These are phyloP conservation scores for Neobulgaria alba DNA, from an alignment of 2,329 filamentous ascomycete genomes.

Conservation along the genomic window DNA sequence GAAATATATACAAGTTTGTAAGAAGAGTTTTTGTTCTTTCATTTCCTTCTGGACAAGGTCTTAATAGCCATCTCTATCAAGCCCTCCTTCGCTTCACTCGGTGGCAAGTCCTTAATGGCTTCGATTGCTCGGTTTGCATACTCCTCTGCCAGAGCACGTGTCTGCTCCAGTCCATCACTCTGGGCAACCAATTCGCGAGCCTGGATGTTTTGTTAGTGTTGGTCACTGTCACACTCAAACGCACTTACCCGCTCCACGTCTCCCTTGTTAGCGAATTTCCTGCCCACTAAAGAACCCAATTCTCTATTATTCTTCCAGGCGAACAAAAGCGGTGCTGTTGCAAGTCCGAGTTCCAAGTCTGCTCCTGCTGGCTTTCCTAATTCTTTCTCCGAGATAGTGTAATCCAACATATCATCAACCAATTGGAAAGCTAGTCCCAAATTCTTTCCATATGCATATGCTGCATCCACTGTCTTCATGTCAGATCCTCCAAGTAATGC, in stretches of 20 bases:
- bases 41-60: slow-evolving; percentile 83
- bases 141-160: slow-evolving; percentile 78
- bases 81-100: slow-evolving; percentile 90
- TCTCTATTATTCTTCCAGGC: slow-evolving; percentile 87
- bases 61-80: slow-evolving; percentile 91
- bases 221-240: not conserved
- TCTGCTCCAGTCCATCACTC: slow-evolving; percentile 87
- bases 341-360: slow-evolving; percentile 85
- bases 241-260: slow-evolving; percentile 71
- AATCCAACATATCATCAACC: slow-evolving; percentile 96
- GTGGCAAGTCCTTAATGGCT: slow-evolving; percentile 76
- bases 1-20: slow-evolving; percentile 9
- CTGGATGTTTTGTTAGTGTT: slow-evolving; percentile 37
- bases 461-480: slow-evolving; percentile 74
- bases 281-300: slow-evolving; percentile 78
- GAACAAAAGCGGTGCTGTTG: slow-evolving; percentile 88
- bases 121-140: slow-evolving; percentile 82
- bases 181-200: slow-evolving; percentile 76
- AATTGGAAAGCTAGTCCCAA: slow-evolving; percentile 92
- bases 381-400: slow-evolving; percentile 76
- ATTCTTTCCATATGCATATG: slow-evolving; percentile 89
- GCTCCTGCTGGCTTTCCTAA: slow-evolving; percentile 92
- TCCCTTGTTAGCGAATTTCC: slow-evolving; percentile 77
- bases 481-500: slow-evolving; percentile 76
- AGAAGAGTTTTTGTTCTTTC: no score